Base-by-base conservation (phyloP, 768 basidiomycete species). In the Fomitopsis serialis region DNA sequence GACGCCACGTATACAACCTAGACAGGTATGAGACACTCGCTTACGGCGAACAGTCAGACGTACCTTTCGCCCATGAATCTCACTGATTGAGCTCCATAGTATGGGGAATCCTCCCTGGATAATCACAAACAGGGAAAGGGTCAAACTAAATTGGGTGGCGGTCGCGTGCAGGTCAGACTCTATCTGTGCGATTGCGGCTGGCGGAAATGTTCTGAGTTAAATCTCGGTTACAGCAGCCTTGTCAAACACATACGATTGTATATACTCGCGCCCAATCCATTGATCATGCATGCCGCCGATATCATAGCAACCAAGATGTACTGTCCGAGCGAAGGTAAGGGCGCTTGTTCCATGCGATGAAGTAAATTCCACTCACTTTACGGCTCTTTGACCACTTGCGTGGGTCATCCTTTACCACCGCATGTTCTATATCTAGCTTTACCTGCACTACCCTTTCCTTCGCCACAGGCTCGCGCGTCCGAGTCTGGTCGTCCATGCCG, bases 51-150 rank as follows among this genome's bases (percentile, higher is more conserved):
- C n/a, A 3, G 25, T 22, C 15, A 23, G 29, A 65, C 74, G 21
- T 57, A 82, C 83, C 74, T 82, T 90, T 50, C 89, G 73, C 7
- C 89, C 90, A 61, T 81, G 83, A 29, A 92, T 78, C 67, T 92
- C 90, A 52, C 84, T 85, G 23, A 85, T 68, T 0, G 81, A 77
- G 50, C 75, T 79, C 89, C 89, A 90, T 3, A 85, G 32, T 11
- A 88, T 60, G 0, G 89, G 90, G 50, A 82, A 67, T 11, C 70
- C 65, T 2, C 90, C 89, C 65, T 92, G 90, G 10, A 88, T 60
- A 2, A 84, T 68, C 53, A 89, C 87, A 65, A 88, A 92, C n/a
- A 85, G 55, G 0, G 87, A 84, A 15, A 91, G 70, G 54, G 79
- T 79, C 66, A 82, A 73, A 55, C 87, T 84, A 53, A 92, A 82